A percentile compares a stretch with the other conserved stretches of the same genome.
Conservation (phyloP, 345 rosid genomes). For the Streptanthus diversifolius region DNA sequence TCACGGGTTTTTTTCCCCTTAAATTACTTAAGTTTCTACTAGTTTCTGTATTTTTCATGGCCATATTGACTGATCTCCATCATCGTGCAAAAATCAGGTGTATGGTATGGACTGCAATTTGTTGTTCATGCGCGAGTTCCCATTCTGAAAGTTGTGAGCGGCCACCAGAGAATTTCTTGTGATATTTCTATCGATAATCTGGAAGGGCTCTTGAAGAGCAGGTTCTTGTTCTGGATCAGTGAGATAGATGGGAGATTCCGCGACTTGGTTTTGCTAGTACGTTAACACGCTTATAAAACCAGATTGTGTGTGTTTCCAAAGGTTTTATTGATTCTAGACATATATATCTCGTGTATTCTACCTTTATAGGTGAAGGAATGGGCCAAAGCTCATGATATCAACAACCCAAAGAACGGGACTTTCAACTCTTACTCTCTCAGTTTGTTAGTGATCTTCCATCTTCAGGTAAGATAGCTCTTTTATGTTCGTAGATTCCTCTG, state of each 20-base stretch:
- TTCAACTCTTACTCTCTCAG: constrained; percentile 80
- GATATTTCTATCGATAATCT: constrained; percentile 85
- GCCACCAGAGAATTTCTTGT: constrained; percentile 54
- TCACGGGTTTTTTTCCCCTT: background rate
- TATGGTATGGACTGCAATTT: constrained; percentile 50
- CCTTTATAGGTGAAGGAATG: constrained; percentile 85
- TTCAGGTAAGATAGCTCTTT: constrained; percentile 53
- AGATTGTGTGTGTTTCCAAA: constrained; percentile 9
- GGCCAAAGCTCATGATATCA: constrained; percentile 83
- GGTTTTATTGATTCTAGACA: background rate
- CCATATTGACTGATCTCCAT: constrained; percentile 15
- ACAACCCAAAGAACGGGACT: constrained; percentile 63
- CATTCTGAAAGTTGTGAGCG: constrained; percentile 62
- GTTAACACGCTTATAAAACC: constrained; percentile 16
- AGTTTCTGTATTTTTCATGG: background rate
- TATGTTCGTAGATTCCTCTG: background rate
- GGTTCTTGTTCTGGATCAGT: constrained; percentile 70
- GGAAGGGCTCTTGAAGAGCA: constrained; percentile 70
- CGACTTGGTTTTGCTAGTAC: constrained; percentile 72
- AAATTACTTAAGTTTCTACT: background rate
- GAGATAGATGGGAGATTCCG: constrained; percentile 82
- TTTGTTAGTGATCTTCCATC: constrained; percentile 85
- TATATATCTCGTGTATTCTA: background rate
- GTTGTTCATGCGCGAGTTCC: constrained; percentile 74
- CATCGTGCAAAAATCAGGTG: constrained; percentile 40